Evolutionary conservation across 495 filamentous ascomycete genomes (phyloP).

Genomic region (Hypoxylon lenormandii): DNA sequence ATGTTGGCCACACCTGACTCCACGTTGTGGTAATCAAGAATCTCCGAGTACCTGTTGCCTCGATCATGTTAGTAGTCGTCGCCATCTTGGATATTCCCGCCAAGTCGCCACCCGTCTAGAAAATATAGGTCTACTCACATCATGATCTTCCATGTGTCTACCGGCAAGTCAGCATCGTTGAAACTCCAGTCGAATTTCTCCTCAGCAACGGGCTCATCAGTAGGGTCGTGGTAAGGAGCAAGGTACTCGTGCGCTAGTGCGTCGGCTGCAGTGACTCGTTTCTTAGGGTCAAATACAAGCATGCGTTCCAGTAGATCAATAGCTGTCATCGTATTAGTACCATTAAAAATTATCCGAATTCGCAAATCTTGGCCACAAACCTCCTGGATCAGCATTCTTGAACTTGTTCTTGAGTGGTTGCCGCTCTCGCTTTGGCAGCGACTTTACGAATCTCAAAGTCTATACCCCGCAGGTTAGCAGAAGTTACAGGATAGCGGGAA

Average conservation of each 20-base stretch:
- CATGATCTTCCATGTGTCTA: conserved; percentile 99
- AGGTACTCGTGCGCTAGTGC: conserved; percentile 93
- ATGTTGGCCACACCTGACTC: conserved; percentile 65
- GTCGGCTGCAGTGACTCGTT: conserved; percentile 83
- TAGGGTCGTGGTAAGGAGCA: conserved; percentile 94
- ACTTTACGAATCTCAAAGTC: conserved; percentile 97
- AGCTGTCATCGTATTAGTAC: conserved; percentile 64
- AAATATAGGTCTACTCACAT: conserved; percentile 72
- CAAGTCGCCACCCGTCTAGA: conserved; percentile 37
- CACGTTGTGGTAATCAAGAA: conserved; percentile 98
- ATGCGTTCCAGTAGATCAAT: conserved; percentile 94
- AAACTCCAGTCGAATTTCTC: conserved; percentile 99
- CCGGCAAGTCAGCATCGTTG: conserved; percentile 96
- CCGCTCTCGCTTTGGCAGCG: conserved; percentile 92
- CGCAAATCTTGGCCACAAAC: conserved; percentile 62
- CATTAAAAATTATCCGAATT: neutral
- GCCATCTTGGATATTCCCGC: conserved; percentile 6
- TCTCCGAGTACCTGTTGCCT: conserved; percentile 90
- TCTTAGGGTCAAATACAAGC: conserved; percentile 97
- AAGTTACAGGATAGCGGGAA: neutral
- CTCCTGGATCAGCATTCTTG: conserved; percentile 91
- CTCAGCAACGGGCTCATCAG: conserved; percentile 92
- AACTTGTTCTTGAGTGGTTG: conserved; percentile 92
- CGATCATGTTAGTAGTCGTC: conserved; percentile 41
- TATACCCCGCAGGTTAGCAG: conserved; percentile 54